Percentiles rank a stretch among this genome's conserved stretches.
Evolutionary conservation across 331 rosid species (phyloP).

Genomic region (Malus hybrid): DNA sequence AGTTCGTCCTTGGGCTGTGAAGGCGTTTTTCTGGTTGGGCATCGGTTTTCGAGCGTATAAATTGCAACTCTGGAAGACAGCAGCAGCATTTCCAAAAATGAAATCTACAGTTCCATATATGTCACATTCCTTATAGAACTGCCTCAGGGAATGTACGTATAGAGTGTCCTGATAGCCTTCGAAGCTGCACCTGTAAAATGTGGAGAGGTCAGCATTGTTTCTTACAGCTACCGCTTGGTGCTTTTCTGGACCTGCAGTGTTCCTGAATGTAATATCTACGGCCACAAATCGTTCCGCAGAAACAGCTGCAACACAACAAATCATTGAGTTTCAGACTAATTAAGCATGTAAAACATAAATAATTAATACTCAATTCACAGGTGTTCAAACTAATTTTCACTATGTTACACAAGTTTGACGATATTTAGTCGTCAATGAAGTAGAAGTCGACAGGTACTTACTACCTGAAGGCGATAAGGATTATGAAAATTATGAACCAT

Average conservation of each 20-base stretch:
- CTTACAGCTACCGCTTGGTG: conserved; percentile 81
- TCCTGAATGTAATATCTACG: conserved; percentile 60
- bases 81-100: conserved; percentile 77
- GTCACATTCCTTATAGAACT: conserved; percentile 64
- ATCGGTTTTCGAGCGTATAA: conserved; percentile 55
- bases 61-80: conserved; percentile 57
- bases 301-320: conserved; percentile 41
- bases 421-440: too few relatives aligned
- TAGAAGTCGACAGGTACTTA: too few relatives aligned
- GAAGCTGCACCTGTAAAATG: conserved; percentile 67
- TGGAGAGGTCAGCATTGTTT: conserved; percentile 71
- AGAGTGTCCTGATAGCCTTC: conserved; percentile 86
- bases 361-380: background rate
- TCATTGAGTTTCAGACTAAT: background rate
- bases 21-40: conserved; percentile 41
- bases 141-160: conserved; percentile 61
- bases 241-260: conserved; percentile 70
- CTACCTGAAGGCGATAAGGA: too few relatives aligned
- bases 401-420: background rate
- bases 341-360: background rate
- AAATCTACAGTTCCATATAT: conserved; percentile 66
- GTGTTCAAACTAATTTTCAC: background rate
- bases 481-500: too few relatives aligned
- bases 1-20: conserved; percentile 68
- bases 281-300: conserved; percentile 59